Conservation (phyloP, 139 green algal genomes). For the Micromonas commoda region DNA sequence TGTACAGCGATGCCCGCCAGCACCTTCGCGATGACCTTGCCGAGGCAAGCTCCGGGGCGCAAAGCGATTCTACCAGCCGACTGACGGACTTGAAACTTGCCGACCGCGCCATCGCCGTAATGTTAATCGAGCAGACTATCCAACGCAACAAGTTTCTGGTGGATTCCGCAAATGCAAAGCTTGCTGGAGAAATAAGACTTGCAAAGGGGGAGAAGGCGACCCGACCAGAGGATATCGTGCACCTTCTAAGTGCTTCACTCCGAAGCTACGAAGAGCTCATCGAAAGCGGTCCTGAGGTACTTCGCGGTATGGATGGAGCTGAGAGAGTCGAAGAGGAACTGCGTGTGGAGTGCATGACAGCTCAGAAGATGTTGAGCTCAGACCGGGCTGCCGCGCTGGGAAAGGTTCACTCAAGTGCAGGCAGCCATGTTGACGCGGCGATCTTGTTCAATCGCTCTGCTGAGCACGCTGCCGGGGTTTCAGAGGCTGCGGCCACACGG, state of each 20-base stretch:
- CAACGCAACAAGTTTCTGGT: conserved; percentile 43
- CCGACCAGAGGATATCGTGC: conserved; percentile 52
- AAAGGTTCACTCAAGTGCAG: conserved; percentile 45
- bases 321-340: conserved; percentile 35
- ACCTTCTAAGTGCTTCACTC: not conserved
- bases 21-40: conserved; percentile 39
- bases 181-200: not conserved
- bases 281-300: conserved; percentile 18
- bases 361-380: not conserved
- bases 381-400: conserved; percentile 38
- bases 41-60: conserved; percentile 27
- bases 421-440: conserved; percentile 50
- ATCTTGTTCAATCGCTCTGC: conserved; percentile 52
- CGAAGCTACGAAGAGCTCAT: not conserved
- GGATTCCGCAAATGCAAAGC: conserved; percentile 17
- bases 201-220: conserved; percentile 45
- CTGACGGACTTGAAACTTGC: conserved; percentile 31
- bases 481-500: conserved; percentile 26
- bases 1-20: conserved; percentile 54
- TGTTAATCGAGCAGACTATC: conserved; percentile 53
- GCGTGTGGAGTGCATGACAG: not conserved
- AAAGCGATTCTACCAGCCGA: conserved; percentile 3
- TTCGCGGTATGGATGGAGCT: conserved; percentile 56
- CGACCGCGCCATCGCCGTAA: conserved; percentile 45
- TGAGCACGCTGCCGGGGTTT: conserved; percentile 40